Evolutionary conservation across 345 rosid genomes (phyloP).

Genomic region (Salix viminalis): DNA sequence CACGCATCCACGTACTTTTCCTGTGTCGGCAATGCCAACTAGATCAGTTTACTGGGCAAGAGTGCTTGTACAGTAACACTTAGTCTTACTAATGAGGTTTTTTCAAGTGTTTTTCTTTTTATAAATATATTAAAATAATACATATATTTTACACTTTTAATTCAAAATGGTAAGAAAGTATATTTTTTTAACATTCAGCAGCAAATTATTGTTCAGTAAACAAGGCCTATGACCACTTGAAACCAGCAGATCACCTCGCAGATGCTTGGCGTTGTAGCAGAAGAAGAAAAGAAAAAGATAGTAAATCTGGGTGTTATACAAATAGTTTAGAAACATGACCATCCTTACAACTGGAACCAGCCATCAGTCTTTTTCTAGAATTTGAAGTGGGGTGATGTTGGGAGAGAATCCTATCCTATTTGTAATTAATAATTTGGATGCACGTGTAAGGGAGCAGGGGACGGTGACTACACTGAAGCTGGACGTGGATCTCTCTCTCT

Average conservation of each 20-base stretch:
- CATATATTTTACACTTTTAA: too few relatives aligned
- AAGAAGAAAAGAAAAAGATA: neutral
- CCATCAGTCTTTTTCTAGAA: conserved; percentile 6
- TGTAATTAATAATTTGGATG: too few relatives aligned
- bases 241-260: too few relatives aligned
- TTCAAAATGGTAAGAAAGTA: too few relatives aligned
- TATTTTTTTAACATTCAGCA: too few relatives aligned
- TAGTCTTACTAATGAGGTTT: neutral
- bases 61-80: neutral
- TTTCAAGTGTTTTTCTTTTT: too few relatives aligned
- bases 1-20: neutral
- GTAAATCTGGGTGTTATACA: neutral
- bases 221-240: too few relatives aligned
- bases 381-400: neutral
- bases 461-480: neutral
- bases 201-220: too few relatives aligned
- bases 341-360: conserved; percentile 13
- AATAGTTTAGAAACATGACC: too few relatives aligned
- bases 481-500: neutral
- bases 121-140: too few relatives aligned
- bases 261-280: neutral
- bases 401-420: neutral
- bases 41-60: neutral
- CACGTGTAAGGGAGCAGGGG: neutral
- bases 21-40: neutral